Base-by-base conservation (phyloP, 1,284 basidiomycete genomes). In the Irpex sp. region DNA sequence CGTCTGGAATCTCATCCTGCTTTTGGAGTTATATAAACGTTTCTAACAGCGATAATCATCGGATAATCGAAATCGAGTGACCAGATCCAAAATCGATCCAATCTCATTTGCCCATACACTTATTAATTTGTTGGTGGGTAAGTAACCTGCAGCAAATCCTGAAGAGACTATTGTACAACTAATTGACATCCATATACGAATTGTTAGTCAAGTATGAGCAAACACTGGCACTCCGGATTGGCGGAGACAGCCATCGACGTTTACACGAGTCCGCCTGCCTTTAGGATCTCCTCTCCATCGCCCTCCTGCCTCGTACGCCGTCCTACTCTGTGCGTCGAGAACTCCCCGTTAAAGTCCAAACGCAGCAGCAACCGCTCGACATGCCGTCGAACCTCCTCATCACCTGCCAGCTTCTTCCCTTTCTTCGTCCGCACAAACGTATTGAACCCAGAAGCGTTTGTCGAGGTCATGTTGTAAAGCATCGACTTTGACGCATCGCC, bases 281-380 rank as follows among this genome's bases (percentile, higher is more conserved):
- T 78, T 59, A 87, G 73, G 59, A 86, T 84, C 64, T 82, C 78
- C 63, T 69, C 71, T 23, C 64, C 76, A 57, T 65, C 67, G 58
- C 65, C 68, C 62, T 58, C 65, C 64, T 55, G 64, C 66, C 58
- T 67, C 64, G 63, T 61, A 37, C 57, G 63, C 56, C 70, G 68
- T 51, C 69, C 69, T 47, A 74, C 69, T 8, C 68, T 71, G 64
- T 81, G 81, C 53, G 78, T 82, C 16, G 88, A 92, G 69, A 93
- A 84, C 55, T 82, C 85, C 4, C 88, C 90, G 67, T 93, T 94
- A 72, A 94, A 93, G 73, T 96, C 94, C 23, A 96, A 74, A 39
- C 93, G 81, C 53, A 96, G 77, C 55, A 96, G 73, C 58, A 96
- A 71, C 53, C 93, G 82, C 72, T 96, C 94, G 16, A 94, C 80